Percentiles rank a stretch among this genome's conserved stretches.
These are phyloP conservation scores for Durio zibethinus DNA, from an alignment of 345 rosid species.

Conservation along the genomic window DNA sequence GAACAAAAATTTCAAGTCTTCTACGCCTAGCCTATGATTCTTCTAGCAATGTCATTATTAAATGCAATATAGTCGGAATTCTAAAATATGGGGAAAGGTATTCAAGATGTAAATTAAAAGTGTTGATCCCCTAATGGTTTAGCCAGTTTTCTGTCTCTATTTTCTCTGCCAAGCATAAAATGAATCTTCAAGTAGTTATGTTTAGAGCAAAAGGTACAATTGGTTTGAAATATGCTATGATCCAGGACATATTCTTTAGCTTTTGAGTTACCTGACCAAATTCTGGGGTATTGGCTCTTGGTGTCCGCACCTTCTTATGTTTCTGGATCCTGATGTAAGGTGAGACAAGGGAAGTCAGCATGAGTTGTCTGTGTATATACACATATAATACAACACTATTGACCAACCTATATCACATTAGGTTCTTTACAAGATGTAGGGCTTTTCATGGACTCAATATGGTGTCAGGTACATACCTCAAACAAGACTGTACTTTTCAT, in stretches of 20 bases:
- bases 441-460: not conserved
- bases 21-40: not conserved
- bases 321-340: conserved; percentile 57
- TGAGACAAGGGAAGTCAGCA: conserved; percentile 20
- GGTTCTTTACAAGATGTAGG: not conserved
- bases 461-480: conserved; percentile 46
- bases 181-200: conserved; percentile 4
- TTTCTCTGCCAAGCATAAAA: not conserved
- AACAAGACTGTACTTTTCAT: conserved; percentile 66
- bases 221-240: not conserved
- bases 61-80: not conserved
- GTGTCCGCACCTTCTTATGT: conserved; percentile 45
- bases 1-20: not conserved
- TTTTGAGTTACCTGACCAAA: conserved; percentile 43
- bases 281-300: conserved; percentile 50
- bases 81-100: not conserved
- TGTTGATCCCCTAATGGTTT: not conserved
- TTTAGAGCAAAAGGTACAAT: not conserved
- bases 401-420: not conserved
- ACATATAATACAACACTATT: not conserved
- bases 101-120: not conserved
- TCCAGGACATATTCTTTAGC: not conserved
- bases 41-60: not conserved
- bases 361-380: not conserved
- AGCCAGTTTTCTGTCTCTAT: not conserved